Conservation (phyloP, 495 filamentous ascomycete genomes). For the Penicillium verhagenii region DNA sequence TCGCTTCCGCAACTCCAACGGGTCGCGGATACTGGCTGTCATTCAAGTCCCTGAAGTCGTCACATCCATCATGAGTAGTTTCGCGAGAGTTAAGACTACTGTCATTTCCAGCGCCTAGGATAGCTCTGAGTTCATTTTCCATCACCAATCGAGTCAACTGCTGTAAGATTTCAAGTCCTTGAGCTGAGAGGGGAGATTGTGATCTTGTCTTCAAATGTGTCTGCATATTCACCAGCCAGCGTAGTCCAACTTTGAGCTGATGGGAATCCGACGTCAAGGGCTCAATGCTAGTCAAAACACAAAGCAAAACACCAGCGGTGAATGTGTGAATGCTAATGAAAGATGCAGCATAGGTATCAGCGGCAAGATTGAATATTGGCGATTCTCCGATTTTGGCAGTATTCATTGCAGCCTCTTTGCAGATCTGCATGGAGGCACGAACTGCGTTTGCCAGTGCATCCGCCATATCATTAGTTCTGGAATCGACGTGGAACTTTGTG, state of each 20-base stretch:
- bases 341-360: slow-evolving; percentile 29
- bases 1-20: too few relatives aligned
- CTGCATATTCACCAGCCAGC: slow-evolving; percentile 21
- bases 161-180: slow-evolving; percentile 28
- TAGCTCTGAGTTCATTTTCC: slow-evolving; percentile 31
- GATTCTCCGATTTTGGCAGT: slow-evolving; percentile 17
- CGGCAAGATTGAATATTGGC: slow-evolving; percentile 19
- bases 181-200: slow-evolving; percentile 18
- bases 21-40: too few relatives aligned
- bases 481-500: too few relatives aligned
- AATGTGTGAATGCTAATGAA: slow-evolving; percentile 34
- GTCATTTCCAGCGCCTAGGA: slow-evolving; percentile 10
- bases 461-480: not conserved
- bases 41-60: not conserved
- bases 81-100: not conserved
- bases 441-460: slow-evolving; percentile 4
- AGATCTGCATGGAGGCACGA: slow-evolving; percentile 13
- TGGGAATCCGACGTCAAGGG: slow-evolving; percentile 15
- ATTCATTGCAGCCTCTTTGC: slow-evolving; percentile 26
- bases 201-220: slow-evolving; percentile 16
- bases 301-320: slow-evolving; percentile 28
- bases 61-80: not conserved
- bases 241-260: slow-evolving; percentile 22
- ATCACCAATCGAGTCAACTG: slow-evolving; percentile 23
- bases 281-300: slow-evolving; percentile 27